phyloP scores from a whole-genome alignment of 2,329 filamentous ascomycete species.

The Byssoonygena ceratinophila region DNA sequence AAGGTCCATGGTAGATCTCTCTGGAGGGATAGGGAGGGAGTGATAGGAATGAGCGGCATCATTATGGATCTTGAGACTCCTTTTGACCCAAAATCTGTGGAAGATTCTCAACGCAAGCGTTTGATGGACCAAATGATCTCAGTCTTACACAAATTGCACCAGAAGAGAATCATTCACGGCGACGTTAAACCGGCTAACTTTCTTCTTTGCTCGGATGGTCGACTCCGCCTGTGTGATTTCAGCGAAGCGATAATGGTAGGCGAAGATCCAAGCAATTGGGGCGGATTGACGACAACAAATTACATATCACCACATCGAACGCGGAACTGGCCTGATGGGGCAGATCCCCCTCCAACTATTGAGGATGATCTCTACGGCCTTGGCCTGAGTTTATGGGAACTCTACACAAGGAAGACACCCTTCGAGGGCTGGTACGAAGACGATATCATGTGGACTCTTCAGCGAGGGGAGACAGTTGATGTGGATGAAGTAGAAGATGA shows the following conservation, averaged over 20 bases:
- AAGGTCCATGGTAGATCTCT: conserved; percentile 11
- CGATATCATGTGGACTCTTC: conserved; percentile 10
- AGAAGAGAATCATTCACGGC: conserved; percentile 13
- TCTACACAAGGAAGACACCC: conserved; percentile 10
- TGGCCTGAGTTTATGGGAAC: conserved; percentile 11
- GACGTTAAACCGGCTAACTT: conserved; percentile 13
- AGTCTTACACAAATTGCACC: conserved; percentile 7
- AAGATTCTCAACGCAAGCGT: conserved; percentile 6
- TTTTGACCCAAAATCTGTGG: conserved; percentile 13
- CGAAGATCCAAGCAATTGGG: conserved; percentile 12
- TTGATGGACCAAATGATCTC: conserved; percentile 11
- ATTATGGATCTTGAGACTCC: conserved; percentile 12
- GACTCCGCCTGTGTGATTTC: conserved; percentile 12
- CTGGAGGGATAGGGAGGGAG: conserved; percentile 9
- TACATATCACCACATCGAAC: conserved; percentile 11
- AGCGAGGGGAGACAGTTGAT: conserved; percentile 13
- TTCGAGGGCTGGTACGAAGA: conserved; percentile 14
- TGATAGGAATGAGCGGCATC: conserved; percentile 7
- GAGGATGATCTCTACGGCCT: conserved; percentile 12
- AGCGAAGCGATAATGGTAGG: conserved; percentile 6
- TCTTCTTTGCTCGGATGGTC: conserved; percentile 11
- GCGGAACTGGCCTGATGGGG: conserved; percentile 13
- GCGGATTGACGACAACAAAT: conserved; percentile 9
- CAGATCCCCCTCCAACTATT: conserved; percentile 12
- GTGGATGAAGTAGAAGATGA: conserved; percentile 13